Percentiles rank a stretch among this genome's conserved stretches.
Evolutionary conservation across 176 grass and related monocot species (phyloP).

Genomic region (Carex myosuroides): DNA sequence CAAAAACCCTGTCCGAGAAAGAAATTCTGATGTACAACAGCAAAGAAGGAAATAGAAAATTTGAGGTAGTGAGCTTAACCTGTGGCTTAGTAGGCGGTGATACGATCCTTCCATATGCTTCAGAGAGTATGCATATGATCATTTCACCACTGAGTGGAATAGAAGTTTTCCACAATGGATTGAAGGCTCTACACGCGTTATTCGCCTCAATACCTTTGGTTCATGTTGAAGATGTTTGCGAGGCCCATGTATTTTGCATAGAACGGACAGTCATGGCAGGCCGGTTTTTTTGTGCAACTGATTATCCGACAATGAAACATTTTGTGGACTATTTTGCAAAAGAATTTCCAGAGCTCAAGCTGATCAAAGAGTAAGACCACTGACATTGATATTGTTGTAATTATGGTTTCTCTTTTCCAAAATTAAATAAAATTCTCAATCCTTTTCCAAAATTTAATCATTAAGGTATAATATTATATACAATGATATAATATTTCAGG

Average conservation of each 20-base stretch:
- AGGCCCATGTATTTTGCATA: slow-evolving; percentile 64
- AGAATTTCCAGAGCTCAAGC: slow-evolving; percentile 27
- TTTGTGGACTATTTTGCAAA: slow-evolving; percentile 23
- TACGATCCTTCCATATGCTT: slow-evolving; percentile 23
- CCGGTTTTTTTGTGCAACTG: slow-evolving; percentile 45
- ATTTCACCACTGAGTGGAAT: slow-evolving; percentile 37
- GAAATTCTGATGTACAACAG: slow-evolving; percentile 44
- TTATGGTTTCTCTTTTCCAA: background rate
- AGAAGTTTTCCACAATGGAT: background rate
- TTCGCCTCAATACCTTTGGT: slow-evolving; percentile 47
- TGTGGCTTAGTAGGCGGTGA: slow-evolving; percentile 49
- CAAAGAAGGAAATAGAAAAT: background rate
- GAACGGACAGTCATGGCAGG: slow-evolving; percentile 41
- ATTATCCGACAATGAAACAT: slow-evolving; percentile 35
- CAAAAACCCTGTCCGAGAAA: slow-evolving; percentile 48
- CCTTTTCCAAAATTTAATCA: background rate
- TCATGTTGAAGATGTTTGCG: slow-evolving; percentile 57
- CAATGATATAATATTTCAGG: slow-evolving; percentile 16
- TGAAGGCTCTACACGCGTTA: slow-evolving; percentile 46
- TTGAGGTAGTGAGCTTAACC: slow-evolving; percentile 47
- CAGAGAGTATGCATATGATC: slow-evolving; percentile 17
- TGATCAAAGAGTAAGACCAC: slow-evolving; percentile 42
- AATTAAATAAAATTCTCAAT: too few relatives aligned
- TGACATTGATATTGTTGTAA: background rate
- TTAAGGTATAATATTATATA: background rate